Evolutionary conservation across 1,284 basidiomycete genomes (phyloP), one percentile per base, ranked within the genome.

Genomic region (Naganishia liquefaciens): DNA sequence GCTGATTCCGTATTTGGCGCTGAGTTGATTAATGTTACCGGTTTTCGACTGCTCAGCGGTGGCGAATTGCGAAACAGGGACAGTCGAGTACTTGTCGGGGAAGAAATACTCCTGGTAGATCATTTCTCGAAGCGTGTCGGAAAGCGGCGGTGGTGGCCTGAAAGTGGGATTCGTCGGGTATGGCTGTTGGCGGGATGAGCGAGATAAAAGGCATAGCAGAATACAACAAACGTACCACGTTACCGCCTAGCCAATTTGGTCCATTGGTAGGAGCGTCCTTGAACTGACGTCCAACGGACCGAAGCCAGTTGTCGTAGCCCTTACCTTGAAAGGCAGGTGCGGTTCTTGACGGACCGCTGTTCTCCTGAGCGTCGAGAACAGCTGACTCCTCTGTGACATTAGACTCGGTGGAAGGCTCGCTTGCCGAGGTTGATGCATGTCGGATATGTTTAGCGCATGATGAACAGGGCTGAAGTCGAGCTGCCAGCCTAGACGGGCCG

Each of bases 151-250:
- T 30, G 78, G 77, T 23, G 78, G 78, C 44, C 72, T 67, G 70
- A 79, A 79, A 10, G 72, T 69, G 0, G 78, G 78, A 67, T 79
- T 79, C 37, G 70, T 70, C 10, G 72, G 64, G 69, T 73, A 79
- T 7, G 78, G 78, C 77, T 79, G 55, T 5, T 53, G 10, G 33
- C 71, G 55, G 69, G 64, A 40, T 47, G 3, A 52, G 28, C 30
- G 47, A 30, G 27, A 51, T 19, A 53, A 27, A 25, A 17, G 43
- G 30, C 19, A 30, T 42, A 27, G 25, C 37, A 11, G 39, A 9
- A 17, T 27, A 62, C 19, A n/a, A 25, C 19, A n/a, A n/a, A 77
- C 76, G 68, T 58, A 78, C 77, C 13, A 75, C 68, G 39, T 68
- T 50, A 1, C 69, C 74, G 17, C 77, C 78, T 6, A 79, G 68